A percentile compares a stretch with the other conserved stretches of the same genome.
Conservation (phyloP, 305 asterid species). For the Ajuga reptans region DNA sequence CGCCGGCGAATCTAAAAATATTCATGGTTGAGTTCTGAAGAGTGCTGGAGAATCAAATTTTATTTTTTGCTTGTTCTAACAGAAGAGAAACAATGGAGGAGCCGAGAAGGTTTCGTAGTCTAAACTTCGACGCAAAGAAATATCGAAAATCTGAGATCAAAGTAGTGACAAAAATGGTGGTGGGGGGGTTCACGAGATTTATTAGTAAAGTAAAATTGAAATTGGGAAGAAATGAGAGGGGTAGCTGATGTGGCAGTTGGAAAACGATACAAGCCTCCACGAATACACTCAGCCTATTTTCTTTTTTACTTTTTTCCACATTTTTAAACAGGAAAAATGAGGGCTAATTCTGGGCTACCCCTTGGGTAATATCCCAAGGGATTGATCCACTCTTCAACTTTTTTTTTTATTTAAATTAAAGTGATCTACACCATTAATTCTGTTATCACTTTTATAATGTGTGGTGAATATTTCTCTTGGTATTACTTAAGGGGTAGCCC, state of each 20-base stretch:
- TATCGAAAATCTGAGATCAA: background rate
- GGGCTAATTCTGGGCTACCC: too few species aligned
- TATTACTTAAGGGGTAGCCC: too few species aligned
- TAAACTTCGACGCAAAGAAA: constrained; percentile 24
- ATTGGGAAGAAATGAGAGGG: background rate
- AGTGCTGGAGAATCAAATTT: background rate
- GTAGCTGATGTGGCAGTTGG: constrained; percentile 30
- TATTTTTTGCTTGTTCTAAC: background rate
- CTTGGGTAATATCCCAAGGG: too few species aligned
- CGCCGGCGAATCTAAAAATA: constrained; percentile 83
- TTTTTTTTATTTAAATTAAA: too few species aligned
- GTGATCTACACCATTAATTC: too few species aligned
- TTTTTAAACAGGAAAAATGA: too few species aligned
- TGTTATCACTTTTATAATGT: too few species aligned
- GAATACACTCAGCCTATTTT: background rate
- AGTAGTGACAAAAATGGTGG: background rate
- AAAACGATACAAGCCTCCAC: constrained; percentile 12
- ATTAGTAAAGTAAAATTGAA: background rate
- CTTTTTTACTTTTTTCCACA: background rate
- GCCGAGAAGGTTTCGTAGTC: constrained; percentile 1
- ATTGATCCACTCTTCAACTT: too few species aligned
- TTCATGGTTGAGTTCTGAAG: constrained; percentile 41
- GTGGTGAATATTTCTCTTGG: too few species aligned
- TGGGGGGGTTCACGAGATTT: constrained; percentile 15
- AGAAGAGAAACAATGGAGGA: background rate